A percentile compares a stretch with the other conserved stretches of the same genome.
These are phyloP conservation scores for Nicotiana benthamiana DNA, from an alignment of 257 asterid genomes.

Conservation along the genomic window DNA sequence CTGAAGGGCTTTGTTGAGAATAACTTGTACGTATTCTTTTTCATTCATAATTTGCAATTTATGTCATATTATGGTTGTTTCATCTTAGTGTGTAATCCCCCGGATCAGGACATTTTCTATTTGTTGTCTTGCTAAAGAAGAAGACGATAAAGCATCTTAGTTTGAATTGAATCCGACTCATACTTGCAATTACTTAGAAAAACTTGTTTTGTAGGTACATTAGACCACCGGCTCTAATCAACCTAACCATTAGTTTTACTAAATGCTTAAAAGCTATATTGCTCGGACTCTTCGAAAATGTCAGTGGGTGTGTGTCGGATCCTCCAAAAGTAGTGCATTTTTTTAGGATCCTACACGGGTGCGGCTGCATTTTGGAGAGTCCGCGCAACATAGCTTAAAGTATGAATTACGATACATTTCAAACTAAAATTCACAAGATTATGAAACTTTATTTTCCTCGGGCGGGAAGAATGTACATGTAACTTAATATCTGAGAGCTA, in stretches of 20 bases:
- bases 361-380: too few relatives aligned
- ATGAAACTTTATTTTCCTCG: background rate
- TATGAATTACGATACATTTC: background rate
- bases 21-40: background rate
- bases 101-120: background rate
- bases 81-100: background rate
- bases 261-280: background rate
- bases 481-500: background rate
- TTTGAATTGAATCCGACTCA: background rate
- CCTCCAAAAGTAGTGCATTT: too few relatives aligned
- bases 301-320: too few relatives aligned
- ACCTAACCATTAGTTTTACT: background rate
- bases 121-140: background rate
- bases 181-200: background rate
- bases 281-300: too few relatives aligned
- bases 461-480: background rate
- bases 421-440: background rate
- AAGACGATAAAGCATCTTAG: background rate
- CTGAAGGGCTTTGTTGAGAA: background rate
- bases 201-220: background rate
- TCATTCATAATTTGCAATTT: background rate
- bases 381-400: too few relatives aligned
- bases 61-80: background rate
- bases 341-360: too few relatives aligned
- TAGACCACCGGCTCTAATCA: background rate